Conservation (phyloP, 1,284 basidiomycete species). For the Tilletia indica region DNA sequence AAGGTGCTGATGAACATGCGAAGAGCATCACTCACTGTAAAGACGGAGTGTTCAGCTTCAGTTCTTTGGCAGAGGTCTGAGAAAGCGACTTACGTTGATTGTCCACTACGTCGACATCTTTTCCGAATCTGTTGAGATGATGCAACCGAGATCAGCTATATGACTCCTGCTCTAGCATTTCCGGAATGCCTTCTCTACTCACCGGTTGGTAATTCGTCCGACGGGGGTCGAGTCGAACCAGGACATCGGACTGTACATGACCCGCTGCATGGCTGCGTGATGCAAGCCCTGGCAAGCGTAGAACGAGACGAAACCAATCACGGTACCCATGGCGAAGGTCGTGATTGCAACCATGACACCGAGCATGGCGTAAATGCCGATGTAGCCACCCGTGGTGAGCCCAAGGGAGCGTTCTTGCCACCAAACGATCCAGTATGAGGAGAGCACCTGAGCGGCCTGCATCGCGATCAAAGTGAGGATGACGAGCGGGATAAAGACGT, state of each 20-base stretch:
- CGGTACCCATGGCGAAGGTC: slow-evolving; percentile 65
- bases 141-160: too few species aligned
- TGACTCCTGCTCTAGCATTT: background rate
- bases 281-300: slow-evolving; percentile 68
- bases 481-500: slow-evolving; percentile 65
- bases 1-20: slow-evolving; percentile 53
- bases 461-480: slow-evolving; percentile 64
- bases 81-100: slow-evolving; percentile 60
- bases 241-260: slow-evolving; percentile 68
- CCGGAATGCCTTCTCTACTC: background rate
- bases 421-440: slow-evolving; percentile 58
- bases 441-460: slow-evolving; percentile 64
- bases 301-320: slow-evolving; percentile 67
- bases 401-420: slow-evolving; percentile 64
- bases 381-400: slow-evolving; percentile 64
- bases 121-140: slow-evolving; percentile 56
- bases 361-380: slow-evolving; percentile 69
- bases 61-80: background rate
- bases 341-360: slow-evolving; percentile 65
- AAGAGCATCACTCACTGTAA: slow-evolving; percentile 37
- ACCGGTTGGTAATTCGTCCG: slow-evolving; percentile 78
- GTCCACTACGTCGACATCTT: slow-evolving; percentile 82
- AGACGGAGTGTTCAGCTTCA: background rate
- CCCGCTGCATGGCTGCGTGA: slow-evolving; percentile 61
- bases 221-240: slow-evolving; percentile 83